These are phyloP conservation scores for Penicillium nordicum DNA, from an alignment of 2,329 filamentous ascomycete genomes.

Conservation along the genomic window DNA sequence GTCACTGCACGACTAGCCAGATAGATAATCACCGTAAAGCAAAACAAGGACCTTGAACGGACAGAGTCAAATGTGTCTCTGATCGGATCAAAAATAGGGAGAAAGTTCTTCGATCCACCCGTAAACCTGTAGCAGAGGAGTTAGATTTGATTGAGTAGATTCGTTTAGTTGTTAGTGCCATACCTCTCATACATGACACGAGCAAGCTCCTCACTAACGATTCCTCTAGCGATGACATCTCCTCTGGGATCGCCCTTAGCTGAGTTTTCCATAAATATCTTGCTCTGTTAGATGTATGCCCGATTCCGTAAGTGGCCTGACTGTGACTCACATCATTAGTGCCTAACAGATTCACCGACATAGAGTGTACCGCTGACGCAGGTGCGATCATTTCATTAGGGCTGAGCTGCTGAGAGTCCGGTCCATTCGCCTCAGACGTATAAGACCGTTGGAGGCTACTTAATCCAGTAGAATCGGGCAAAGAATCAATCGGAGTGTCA, in stretches of 20 bases:
- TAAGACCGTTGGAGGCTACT: constrained; percentile 23
- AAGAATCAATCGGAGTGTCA: constrained; percentile 21
- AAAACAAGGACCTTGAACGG: constrained; percentile 35
- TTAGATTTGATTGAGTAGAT: neutral
- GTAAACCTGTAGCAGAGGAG: constrained; percentile 23
- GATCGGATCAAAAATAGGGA: constrained; percentile 35
- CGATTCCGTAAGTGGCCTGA: neutral
- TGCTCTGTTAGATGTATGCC: neutral
- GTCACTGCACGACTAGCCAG: constrained; percentile 34
- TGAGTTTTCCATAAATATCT: constrained; percentile 34
- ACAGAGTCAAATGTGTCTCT: constrained; percentile 38
- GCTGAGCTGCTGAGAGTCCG: constrained; percentile 34
- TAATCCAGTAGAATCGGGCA: constrained; percentile 19
- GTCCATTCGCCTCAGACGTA: constrained; percentile 24
- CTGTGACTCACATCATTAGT: constrained; percentile 25
- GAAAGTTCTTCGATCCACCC: constrained; percentile 33
- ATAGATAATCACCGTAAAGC: constrained; percentile 37
- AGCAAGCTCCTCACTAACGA: constrained; percentile 33
- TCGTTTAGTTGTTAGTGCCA: neutral
- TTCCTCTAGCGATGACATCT: constrained; percentile 32
- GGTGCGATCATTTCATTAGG: constrained; percentile 39
- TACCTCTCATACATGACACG: constrained; percentile 36
- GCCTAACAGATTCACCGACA: constrained; percentile 35
- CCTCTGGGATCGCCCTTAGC: constrained; percentile 27
- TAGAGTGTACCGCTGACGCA: constrained; percentile 34